Conservation (phyloP, 441 rosid genomes). For the Capsella rubella region DNA sequence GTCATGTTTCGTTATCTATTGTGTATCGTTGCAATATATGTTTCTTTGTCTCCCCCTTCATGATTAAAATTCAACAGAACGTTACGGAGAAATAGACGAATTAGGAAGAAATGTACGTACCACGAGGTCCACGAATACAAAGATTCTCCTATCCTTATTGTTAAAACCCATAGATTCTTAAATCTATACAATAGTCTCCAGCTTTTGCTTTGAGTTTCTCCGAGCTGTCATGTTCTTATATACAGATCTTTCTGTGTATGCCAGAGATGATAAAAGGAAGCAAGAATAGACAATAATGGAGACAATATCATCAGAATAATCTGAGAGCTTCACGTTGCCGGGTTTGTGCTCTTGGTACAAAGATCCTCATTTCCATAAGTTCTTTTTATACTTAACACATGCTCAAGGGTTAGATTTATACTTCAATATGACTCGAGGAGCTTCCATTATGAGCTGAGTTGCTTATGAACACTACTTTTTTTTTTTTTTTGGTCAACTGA, state of each 20-base stretch:
- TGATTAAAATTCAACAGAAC: constrained; percentile 11
- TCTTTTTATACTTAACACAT: not conserved
- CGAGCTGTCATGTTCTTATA: constrained; percentile 37
- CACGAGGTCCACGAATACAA: constrained; percentile 35
- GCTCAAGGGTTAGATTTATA: not conserved
- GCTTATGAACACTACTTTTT: not conserved
- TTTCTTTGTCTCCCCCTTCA: constrained; percentile 21
- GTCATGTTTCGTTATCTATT: constrained; percentile 38
- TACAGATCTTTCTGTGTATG: constrained; percentile 6
- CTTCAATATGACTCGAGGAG: not conserved
- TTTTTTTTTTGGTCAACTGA: too few species aligned
- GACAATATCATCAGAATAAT: constrained; percentile 27
- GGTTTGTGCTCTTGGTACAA: constrained; percentile 23
- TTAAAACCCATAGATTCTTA: constrained; percentile 18
- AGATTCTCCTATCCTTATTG: constrained; percentile 23
- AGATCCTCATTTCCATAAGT: not conserved
- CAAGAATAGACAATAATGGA: constrained; percentile 28
- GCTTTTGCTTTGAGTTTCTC: constrained; percentile 30
- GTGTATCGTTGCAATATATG: constrained; percentile 26
- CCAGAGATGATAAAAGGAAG: constrained; percentile 24
- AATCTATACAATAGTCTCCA: constrained; percentile 6
- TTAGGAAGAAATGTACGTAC: constrained; percentile 27
- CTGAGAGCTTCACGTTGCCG: constrained; percentile 20
- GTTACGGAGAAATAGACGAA: constrained; percentile 19
- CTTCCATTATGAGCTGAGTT: not conserved